Percentiles rank a stretch among this genome's conserved stretches.
Evolutionary conservation across 2,329 filamentous ascomycete genomes (phyloP).

Genomic region (Alternaria ethzedia): DNA sequence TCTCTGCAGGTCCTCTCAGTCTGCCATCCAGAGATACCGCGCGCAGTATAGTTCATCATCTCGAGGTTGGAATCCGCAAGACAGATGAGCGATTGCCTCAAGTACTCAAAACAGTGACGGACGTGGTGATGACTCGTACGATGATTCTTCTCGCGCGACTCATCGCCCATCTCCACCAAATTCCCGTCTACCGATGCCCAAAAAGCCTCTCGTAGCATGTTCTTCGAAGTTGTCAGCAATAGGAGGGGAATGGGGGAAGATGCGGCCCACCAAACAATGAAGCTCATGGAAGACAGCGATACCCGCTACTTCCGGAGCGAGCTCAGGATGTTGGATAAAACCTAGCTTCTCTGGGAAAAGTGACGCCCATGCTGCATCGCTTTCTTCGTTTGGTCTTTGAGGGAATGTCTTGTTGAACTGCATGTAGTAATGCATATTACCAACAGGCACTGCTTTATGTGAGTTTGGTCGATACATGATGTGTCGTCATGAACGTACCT

Average conservation of each 20-base stretch:
- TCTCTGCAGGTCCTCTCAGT: not conserved
- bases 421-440: not conserved
- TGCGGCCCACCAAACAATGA: not conserved
- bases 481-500: too few relatives aligned
- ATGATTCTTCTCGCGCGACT: not conserved
- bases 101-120: not conserved
- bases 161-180: not conserved
- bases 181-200: not conserved
- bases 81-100: not conserved
- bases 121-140: not conserved
- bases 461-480: too few relatives aligned
- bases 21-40: not conserved
- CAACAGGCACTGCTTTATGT: not conserved
- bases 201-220: not conserved
- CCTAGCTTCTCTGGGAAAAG: not conserved
- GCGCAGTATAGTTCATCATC: constrained; percentile 1
- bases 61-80: not conserved
- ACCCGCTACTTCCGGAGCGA: not conserved
- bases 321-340: not conserved
- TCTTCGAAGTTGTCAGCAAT: too few relatives aligned
- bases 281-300: not conserved
- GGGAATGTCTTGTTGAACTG: not conserved
- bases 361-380: not conserved
- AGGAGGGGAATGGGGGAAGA: too few relatives aligned
- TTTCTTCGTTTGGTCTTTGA: not conserved